A percentile compares a stretch with the other conserved stretches of the same genome.
Evolutionary conservation across 495 filamentous ascomycete species (phyloP).

Genomic region (Daldinia concentrica): DNA sequence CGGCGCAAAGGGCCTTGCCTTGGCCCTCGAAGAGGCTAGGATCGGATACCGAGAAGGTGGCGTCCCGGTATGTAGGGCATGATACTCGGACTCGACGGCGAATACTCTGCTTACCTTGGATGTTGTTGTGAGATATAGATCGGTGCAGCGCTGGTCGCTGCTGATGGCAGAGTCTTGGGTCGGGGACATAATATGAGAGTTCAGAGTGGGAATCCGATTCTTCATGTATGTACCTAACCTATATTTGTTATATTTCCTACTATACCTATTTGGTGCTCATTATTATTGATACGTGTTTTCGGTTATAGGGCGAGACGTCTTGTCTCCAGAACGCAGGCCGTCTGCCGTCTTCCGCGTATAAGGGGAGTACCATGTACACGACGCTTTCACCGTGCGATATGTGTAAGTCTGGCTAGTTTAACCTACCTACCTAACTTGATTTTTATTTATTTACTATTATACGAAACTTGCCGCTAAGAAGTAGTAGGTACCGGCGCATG

Average conservation of each 20-base stretch:
- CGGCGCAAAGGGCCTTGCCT: conserved; percentile 61
- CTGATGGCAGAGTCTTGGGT: conserved; percentile 77
- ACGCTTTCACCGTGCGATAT: conserved; percentile 89
- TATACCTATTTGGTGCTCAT: not conserved
- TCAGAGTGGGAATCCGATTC: conserved; percentile 77
- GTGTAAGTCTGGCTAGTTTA: conserved; percentile 63
- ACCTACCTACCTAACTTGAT: not conserved
- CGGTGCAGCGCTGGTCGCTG: conserved; percentile 76
- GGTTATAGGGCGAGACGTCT: conserved; percentile 76
- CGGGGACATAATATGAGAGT: conserved; percentile 84
- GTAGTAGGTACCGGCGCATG: conserved; percentile 71
- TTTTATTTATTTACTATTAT: not conserved
- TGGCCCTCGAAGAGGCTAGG: conserved; percentile 82
- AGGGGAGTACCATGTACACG: conserved; percentile 82
- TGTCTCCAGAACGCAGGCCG: conserved; percentile 81
- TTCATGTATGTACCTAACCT: conserved; percentile 69
- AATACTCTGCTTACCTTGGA: not conserved
- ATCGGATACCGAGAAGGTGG: conserved; percentile 76
- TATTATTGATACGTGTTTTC: too few species aligned
- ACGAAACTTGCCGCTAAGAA: not conserved
- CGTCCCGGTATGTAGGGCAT: conserved; percentile 62
- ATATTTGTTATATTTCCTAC: not conserved
- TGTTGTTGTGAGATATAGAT: conserved; percentile 57
- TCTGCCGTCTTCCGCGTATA: conserved; percentile 74
- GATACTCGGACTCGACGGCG: not conserved